phyloP scores from a whole-genome alignment of 2,329 filamentous ascomycete species.

The Colletotrichum cereale region DNA sequence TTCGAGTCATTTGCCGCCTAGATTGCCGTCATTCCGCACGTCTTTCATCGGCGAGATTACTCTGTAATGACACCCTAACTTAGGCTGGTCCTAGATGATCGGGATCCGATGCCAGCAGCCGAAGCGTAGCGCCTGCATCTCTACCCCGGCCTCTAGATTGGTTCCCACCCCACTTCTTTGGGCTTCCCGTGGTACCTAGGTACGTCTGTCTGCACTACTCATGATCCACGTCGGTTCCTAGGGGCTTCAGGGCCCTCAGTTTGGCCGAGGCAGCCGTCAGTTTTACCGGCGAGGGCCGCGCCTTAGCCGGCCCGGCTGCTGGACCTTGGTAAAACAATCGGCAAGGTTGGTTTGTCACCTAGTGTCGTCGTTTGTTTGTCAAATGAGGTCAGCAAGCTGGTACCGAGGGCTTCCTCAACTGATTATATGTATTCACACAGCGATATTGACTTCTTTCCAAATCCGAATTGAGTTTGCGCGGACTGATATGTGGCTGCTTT shows the following conservation, averaged over 20 bases:
- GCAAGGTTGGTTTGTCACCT: neutral
- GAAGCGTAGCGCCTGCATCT: slow-evolving; percentile 24
- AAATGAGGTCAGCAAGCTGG: neutral
- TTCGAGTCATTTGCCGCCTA: slow-evolving; percentile 17
- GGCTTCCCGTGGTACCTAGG: slow-evolving; percentile 10
- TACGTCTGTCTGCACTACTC: slow-evolving; percentile 19
- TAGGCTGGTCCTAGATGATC: neutral
- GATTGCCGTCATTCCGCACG: slow-evolving; percentile 3
- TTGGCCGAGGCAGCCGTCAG: slow-evolving; percentile 10
- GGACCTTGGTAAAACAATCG: slow-evolving; percentile 26
- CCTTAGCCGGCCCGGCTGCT: slow-evolving; percentile 25
- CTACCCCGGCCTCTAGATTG: slow-evolving; percentile 16
- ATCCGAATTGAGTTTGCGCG: neutral
- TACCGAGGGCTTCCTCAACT: slow-evolving; percentile 26
- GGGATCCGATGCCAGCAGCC: slow-evolving; percentile 34
- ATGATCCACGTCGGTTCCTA: slow-evolving; percentile 29
- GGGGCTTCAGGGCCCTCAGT: neutral
- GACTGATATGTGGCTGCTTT: neutral
- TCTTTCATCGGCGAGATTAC: neutral
- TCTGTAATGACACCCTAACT: slow-evolving; percentile 17
- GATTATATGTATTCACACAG: neutral
- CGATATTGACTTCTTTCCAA: neutral
- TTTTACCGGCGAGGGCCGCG: slow-evolving; percentile 2
- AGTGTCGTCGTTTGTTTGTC: neutral
- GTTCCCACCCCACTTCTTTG: neutral